Percentiles rank a stretch among this genome's conserved stretches.
Conservation (phyloP, 2,329 filamentous ascomycete genomes). For the Venturia pyrina region DNA sequence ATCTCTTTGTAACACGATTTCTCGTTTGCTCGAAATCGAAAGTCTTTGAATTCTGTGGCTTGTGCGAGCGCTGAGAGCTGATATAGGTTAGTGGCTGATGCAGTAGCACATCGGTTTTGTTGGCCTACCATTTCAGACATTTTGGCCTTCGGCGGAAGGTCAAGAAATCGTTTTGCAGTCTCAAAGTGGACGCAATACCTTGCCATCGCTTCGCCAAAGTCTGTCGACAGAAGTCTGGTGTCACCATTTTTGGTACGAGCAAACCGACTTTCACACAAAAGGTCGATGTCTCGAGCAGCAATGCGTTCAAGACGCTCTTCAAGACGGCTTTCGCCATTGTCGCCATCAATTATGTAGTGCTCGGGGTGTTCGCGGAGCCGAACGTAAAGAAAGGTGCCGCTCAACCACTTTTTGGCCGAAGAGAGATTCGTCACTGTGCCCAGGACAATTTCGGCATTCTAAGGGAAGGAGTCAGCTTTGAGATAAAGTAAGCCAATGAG, state of each 20-base stretch:
- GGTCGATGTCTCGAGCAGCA: conserved; percentile 56
- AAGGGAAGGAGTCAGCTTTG: background rate
- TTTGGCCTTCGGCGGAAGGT: conserved; percentile 49
- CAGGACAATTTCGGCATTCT: conserved; percentile 70
- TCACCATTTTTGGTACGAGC: conserved; percentile 32
- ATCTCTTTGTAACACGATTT: conserved; percentile 60
- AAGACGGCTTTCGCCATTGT: conserved; percentile 34
- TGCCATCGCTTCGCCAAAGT: conserved; percentile 72
- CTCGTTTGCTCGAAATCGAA: conserved; percentile 62
- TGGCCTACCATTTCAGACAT: conserved; percentile 57
- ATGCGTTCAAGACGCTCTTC: conserved; percentile 60
- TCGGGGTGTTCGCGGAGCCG: conserved; percentile 60
- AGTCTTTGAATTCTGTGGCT: conserved; percentile 61
- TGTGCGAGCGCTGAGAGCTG: conserved; percentile 58
- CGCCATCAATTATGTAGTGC: conserved; percentile 57
- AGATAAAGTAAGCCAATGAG: background rate
- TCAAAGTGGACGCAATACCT: conserved; percentile 70
- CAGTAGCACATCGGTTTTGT: background rate
- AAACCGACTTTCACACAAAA: conserved; percentile 52
- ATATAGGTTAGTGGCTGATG: background rate
- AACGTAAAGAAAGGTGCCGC: conserved; percentile 68
- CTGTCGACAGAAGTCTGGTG: conserved; percentile 50
- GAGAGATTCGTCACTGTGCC: conserved; percentile 57
- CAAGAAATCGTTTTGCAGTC: conserved; percentile 64
- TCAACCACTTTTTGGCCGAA: conserved; percentile 64